Base-by-base conservation (phyloP, 2,329 filamentous ascomycete genomes). In the Fusarium devonianum region DNA sequence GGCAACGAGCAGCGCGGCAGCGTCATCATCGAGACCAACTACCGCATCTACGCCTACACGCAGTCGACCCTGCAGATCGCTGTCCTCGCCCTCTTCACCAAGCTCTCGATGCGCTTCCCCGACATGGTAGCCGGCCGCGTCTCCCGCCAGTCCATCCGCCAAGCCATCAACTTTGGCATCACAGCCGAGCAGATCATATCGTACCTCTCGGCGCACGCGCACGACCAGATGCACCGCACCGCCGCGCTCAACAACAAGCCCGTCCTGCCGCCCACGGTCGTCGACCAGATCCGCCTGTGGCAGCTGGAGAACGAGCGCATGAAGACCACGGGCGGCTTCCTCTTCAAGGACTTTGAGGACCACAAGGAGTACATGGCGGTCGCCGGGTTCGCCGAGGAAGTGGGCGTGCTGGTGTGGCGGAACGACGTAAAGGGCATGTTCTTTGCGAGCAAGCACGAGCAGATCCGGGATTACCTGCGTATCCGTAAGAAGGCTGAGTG, bases 1-100 rank as follows among this genome's bases (percentile, higher is more conserved):
- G 66, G 46, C 19, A 65, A 72, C 41, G 76, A 81, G 13, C 73
- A 78, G 56, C 86, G 86, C 65, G 92, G 92, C 56, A 94, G 91
- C 75, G 91, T 99, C 68, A 92, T 99, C 65, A 84, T 99, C 60
- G 94, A 99, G 76, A 99, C 94, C 7, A 99, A 99, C 75, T 97
- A 97, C 76, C 89, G 94, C 18, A 77, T 99, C 62, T 99, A 99
- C 75, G 94, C 94, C 22, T 99, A 99, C 76, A 97, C 95, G 6
- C 88, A 89, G 23, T 96, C 92, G 0, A 90, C 92, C 0, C 84
- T 99, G 1, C 93, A 97, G 71, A 99, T 97, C 58, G 91, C 92
- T 43, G 91, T 99, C 52, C 86, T 99, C 34, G 87, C 88, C 28
- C 87, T 99, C 57, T 99, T 99, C 75, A 84, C 88, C 39, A 88